Evolutionary conservation across 148 eudicot species (phyloP).

Genomic region (Cornus kousa): DNA sequence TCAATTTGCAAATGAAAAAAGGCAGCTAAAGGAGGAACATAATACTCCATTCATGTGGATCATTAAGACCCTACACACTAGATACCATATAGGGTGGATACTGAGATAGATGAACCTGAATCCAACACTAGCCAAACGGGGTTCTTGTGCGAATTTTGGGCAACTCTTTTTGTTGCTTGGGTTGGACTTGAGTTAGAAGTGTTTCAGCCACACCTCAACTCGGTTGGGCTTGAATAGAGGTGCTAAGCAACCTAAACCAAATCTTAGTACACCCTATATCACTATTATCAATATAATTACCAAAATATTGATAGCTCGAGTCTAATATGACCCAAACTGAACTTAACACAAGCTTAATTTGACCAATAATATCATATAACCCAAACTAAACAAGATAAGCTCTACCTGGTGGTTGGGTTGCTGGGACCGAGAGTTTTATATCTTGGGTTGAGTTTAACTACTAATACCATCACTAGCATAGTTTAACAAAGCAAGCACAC

Average conservation of each 20-base stretch:
- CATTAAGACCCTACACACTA: background rate
- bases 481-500: background rate
- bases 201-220: background rate
- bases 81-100: background rate
- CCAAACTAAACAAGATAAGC: background rate
- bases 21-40: background rate
- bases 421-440: background rate
- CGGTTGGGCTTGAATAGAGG: background rate
- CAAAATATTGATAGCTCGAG: background rate
- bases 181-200: too few species aligned
- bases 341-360: background rate
- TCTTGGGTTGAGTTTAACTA: too few species aligned
- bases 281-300: background rate
- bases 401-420: background rate
- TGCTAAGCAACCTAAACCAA: background rate
- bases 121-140: too few species aligned
- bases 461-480: too few species aligned
- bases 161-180: too few species aligned
- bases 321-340: background rate
- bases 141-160: too few species aligned
- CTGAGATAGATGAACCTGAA: too few species aligned
- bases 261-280: background rate
- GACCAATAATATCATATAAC: background rate
- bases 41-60: conserved; percentile 3
- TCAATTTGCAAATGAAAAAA: background rate